Conservation (phyloP, 2,329 filamentous ascomycete species). For the Talaromyces islandicus region DNA sequence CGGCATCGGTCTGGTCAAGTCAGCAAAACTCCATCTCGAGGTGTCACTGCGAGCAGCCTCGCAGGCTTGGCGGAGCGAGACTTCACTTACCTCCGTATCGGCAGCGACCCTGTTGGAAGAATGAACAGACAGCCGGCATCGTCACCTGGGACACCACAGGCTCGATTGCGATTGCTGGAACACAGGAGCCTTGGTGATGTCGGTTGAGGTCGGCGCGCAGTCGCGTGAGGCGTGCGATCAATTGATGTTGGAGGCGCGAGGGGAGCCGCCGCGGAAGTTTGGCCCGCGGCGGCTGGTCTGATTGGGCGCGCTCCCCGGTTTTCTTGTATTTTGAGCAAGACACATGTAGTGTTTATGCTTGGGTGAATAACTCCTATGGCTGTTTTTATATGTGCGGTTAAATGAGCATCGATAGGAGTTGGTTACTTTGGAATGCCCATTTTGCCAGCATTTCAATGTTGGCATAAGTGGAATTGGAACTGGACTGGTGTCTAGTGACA, state of each 20-base stretch:
- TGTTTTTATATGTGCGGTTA: not conserved
- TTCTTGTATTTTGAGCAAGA: no score
- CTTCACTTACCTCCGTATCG: constrained; percentile 55
- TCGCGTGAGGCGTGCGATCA: not conserved
- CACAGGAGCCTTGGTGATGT: not conserved
- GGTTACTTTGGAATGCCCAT: no score
- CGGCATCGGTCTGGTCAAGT: constrained; percentile 49
- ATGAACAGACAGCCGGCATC: constrained; percentile 52
- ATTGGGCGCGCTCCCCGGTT: not conserved
- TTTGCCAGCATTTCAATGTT: no score
- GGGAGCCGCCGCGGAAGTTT: not conserved
- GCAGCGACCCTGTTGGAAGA: constrained; percentile 61
- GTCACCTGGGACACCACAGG: not conserved
- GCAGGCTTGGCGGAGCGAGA: not conserved
- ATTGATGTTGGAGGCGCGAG: not conserved
- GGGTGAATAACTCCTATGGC: no score
- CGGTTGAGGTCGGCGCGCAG: not conserved
- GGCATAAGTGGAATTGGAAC: no score
- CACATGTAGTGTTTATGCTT: no score
- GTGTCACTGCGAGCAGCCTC: not conserved
- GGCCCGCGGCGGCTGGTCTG: not conserved
- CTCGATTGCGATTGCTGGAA: not conserved
- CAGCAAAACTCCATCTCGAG: constrained; percentile 1
- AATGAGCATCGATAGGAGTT: no score
- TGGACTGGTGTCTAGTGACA: no score